Percentiles rank a stretch among this genome's conserved stretches.
Evolutionary conservation across 2,329 filamentous ascomycete species (phyloP).

Genomic region (Fusarium nurragi): DNA sequence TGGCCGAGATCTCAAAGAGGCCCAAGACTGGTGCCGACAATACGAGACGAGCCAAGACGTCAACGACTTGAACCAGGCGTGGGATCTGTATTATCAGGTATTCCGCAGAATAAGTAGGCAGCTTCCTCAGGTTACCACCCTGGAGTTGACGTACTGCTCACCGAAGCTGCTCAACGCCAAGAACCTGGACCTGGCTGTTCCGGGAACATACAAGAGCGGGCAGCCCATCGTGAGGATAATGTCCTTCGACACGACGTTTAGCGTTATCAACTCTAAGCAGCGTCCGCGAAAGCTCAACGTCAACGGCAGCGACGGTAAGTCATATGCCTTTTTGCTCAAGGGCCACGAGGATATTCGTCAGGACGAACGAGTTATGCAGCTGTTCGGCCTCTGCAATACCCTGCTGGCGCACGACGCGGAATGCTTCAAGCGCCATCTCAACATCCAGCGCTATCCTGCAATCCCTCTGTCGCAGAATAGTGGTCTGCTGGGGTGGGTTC

Average conservation of each 20-base stretch:
- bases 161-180: slow-evolving; percentile 88
- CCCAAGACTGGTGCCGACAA: slow-evolving; percentile 93
- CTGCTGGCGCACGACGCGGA: slow-evolving; percentile 93
- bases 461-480: slow-evolving; percentile 97
- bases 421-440: slow-evolving; percentile 95
- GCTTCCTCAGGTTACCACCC: slow-evolving; percentile 87
- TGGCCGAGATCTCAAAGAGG: slow-evolving; percentile 92
- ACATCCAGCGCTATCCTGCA: slow-evolving; percentile 95
- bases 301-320: slow-evolving; percentile 86
- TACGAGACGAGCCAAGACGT: slow-evolving; percentile 90
- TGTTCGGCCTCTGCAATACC: slow-evolving; percentile 97
- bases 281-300: slow-evolving; percentile 89
- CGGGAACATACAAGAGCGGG: slow-evolving; percentile 88
- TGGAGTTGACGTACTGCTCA: slow-evolving; percentile 97
- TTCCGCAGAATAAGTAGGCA: slow-evolving; percentile 96
- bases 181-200: slow-evolving; percentile 92
- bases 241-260: slow-evolving; percentile 89
- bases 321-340: slow-evolving; percentile 92
- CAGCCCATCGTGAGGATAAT: slow-evolving; percentile 83
- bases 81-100: slow-evolving; percentile 99
- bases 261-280: slow-evolving; percentile 96
- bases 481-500: slow-evolving; percentile 94
- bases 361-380: slow-evolving; percentile 98
- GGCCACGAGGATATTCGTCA: slow-evolving; percentile 99
- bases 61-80: slow-evolving; percentile 95